Conservation (phyloP, 2,329 filamentous ascomycete species). For the Colletotrichum eremochloae region DNA sequence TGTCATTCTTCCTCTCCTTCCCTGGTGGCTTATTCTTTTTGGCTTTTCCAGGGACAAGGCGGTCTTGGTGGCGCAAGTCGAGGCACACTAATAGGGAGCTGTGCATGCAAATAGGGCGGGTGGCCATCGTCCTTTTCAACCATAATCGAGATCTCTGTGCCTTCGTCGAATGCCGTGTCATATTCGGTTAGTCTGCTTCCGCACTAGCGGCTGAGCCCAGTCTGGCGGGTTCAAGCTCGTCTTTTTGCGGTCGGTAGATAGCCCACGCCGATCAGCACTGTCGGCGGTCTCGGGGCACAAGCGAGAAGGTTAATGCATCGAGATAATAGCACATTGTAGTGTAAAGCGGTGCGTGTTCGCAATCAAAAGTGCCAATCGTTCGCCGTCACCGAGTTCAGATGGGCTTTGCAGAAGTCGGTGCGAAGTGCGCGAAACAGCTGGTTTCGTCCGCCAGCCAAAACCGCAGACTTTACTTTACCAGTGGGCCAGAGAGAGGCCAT, state of each 20-base stretch:
- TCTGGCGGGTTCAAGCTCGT: conserved; percentile 29
- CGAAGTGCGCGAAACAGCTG: neutral
- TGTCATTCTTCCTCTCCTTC: neutral
- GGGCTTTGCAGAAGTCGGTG: conserved; percentile 3
- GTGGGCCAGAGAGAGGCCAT: neutral
- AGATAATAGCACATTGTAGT: neutral
- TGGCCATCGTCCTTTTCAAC: conserved; percentile 25
- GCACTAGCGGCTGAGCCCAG: conserved; percentile 28
- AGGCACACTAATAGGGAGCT: conserved; percentile 1
- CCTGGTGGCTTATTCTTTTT: neutral
- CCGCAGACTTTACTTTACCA: neutral
- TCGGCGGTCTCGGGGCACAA: neutral
- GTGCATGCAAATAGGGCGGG: neutral
- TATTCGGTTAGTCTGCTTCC: neutral
- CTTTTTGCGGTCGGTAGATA: conserved; percentile 2
- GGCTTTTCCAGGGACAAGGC: neutral
- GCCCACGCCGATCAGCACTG: neutral
- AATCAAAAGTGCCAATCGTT: conserved; percentile 1
- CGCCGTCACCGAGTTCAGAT: conserved; percentile 17
- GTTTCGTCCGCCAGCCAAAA: neutral
- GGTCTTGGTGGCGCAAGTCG: conserved; percentile 4
- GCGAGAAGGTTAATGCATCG: neutral
- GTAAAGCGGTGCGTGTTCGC: neutral
- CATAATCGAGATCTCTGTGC: conserved; percentile 25
- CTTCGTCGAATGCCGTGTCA: conserved; percentile 3